Conservation (phyloP, 257 asterid genomes). For the Primulina eburnea region DNA sequence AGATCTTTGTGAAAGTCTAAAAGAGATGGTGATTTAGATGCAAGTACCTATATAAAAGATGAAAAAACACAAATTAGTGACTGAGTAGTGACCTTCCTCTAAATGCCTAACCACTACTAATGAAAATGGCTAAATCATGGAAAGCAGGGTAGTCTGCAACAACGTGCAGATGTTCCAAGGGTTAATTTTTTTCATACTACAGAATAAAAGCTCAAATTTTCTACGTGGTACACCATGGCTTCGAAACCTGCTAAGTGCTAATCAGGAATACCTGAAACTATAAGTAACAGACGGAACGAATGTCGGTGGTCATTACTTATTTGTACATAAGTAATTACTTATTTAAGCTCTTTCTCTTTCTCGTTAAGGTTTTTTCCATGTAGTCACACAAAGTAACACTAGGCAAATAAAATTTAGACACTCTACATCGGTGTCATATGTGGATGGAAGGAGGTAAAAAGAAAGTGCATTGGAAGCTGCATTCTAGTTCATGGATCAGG, state of each 20-base stretch:
- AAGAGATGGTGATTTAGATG: constrained; percentile 64
- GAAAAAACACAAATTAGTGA: constrained; percentile 19
- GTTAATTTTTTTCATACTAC: constrained; percentile 6
- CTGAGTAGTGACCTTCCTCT: background rate
- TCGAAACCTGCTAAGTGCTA: background rate
- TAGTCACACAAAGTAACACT: background rate
- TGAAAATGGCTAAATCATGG: background rate
- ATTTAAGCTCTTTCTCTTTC: background rate
- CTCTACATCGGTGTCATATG: background rate
- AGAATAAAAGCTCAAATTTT: background rate
- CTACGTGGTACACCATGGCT: background rate
- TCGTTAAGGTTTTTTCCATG: background rate
- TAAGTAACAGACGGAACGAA: background rate
- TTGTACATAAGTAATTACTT: too few species aligned
- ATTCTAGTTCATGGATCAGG: background rate
- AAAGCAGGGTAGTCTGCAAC: constrained; percentile 4
- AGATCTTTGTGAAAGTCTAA: constrained; percentile 72
- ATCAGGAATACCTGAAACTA: constrained; percentile 2
- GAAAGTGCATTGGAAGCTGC: background rate
- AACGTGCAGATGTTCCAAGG: constrained; percentile 3
- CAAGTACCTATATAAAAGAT: constrained; percentile 65
- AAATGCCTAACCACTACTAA: constrained; percentile 1
- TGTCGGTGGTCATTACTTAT: too few species aligned
- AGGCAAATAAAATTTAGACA: background rate
- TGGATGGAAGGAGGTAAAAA: background rate